Conservation (phyloP, 2,329 filamentous ascomycete genomes). For the Epichloe sibirici region DNA sequence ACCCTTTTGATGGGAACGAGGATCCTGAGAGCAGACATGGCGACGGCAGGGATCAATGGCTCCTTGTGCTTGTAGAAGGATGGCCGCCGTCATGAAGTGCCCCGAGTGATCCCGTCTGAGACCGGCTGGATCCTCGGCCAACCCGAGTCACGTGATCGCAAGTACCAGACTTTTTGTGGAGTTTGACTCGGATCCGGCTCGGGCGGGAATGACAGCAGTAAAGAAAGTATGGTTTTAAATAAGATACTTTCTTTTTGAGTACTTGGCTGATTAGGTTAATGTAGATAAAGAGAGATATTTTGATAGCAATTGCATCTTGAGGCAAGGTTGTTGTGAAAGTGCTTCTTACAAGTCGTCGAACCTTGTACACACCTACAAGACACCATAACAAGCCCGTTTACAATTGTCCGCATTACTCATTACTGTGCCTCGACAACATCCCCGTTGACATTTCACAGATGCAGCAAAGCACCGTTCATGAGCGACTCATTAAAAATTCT, state of each 20-base stretch:
- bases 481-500: constrained; percentile 7
- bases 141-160: constrained; percentile 22
- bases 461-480: constrained; percentile 8
- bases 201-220: background rate
- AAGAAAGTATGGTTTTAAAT: too few species aligned
- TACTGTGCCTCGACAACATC: background rate
- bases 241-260: too few species aligned
- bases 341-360: background rate
- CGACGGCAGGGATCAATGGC: constrained; percentile 9
- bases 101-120: constrained; percentile 26
- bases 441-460: background rate
- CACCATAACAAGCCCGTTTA: background rate
- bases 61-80: background rate
- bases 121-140: constrained; percentile 31
- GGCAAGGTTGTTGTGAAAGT: background rate
- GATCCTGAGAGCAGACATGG: constrained; percentile 57
- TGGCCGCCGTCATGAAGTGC: background rate
- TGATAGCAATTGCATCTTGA: background rate
- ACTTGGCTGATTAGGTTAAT: too few species aligned
- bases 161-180: background rate
- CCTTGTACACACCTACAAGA: background rate
- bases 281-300: too few species aligned
- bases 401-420: background rate
- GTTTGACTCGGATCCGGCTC: background rate
- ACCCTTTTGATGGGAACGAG: constrained; percentile 74